Evolutionary conservation across 2,329 filamentous ascomycete genomes (phyloP).

Genomic region (Arthrobotrys sinensis): DNA sequence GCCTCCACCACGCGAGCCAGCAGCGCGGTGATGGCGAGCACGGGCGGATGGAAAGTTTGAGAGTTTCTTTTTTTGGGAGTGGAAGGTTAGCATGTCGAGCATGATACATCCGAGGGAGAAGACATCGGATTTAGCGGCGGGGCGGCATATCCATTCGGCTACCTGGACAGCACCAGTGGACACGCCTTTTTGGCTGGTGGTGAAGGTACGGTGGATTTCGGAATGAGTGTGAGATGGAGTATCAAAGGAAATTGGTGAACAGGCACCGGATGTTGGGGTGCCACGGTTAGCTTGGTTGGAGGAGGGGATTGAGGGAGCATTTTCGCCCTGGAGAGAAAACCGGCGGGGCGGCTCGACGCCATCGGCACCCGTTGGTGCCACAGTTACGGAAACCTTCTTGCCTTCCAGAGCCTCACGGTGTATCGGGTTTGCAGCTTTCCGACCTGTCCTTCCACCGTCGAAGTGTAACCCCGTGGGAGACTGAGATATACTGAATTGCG

Average conservation of each 20-base stretch:
- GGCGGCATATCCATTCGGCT: constrained; percentile 59
- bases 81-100: constrained; percentile 79
- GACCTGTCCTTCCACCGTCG: constrained; percentile 50
- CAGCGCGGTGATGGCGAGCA: constrained; percentile 73
- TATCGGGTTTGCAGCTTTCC: constrained; percentile 29
- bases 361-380: constrained; percentile 42
- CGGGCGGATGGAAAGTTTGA: constrained; percentile 78
- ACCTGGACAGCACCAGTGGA: constrained; percentile 57
- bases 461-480: constrained; percentile 52
- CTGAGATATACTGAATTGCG: constrained; percentile 55
- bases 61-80: constrained; percentile 76
- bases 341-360: constrained; percentile 46
- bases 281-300: background rate
- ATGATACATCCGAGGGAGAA: constrained; percentile 82
- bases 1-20: constrained; percentile 71
- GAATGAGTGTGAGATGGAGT: constrained; percentile 64
- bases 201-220: constrained; percentile 64
- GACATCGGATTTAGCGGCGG: constrained; percentile 73
- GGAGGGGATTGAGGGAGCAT: background rate
- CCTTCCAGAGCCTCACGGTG: constrained; percentile 32
- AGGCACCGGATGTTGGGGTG: constrained; percentile 16
- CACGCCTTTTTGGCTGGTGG: constrained; percentile 58
- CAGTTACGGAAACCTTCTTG: constrained; percentile 25
- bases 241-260: constrained; percentile 34
- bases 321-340: constrained; percentile 28